Evolutionary conservation across 106 monocot species (phyloP), one percentile per base, ranked within the genome.

Genomic region (Acanthochlamys bracteata): DNA sequence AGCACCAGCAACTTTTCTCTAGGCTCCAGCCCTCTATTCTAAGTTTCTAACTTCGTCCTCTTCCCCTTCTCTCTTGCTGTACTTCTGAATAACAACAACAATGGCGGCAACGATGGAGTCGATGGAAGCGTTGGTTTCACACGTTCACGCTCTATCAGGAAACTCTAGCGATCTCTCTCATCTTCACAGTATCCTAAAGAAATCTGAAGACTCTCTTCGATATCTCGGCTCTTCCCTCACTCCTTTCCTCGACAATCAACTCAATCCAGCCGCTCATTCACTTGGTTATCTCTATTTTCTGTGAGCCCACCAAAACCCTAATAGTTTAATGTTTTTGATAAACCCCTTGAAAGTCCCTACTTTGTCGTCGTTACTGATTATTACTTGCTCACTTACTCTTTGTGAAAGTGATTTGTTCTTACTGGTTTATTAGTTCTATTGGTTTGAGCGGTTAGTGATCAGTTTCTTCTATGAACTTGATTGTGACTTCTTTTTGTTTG

Each of bases 221-320:
- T 66, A 74, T 15, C 84, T 88, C 24, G 68, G 72, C 19, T 22
- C 79, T 19, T 66, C 52, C 22, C 74, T 96, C 43, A 47, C 42
- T 24, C 74, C 80, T 17, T 72, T 75, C 62, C 65, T 96, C 53
- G 67, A 64, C 10, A 77, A 80, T 11, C 80, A 80, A 25, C 83
- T 91, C 64, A 80, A 90, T 60, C 82, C 87, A 15, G 11, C 74
- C 60, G 64, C 22, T 7, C 90, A 90, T 65, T 88, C 90, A 54
- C 83, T 91, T 41, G 96, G 96, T 9, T 96, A 78, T 55, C 88
- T 96, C 80, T 96, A 74, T 47, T 53, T 96, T 66, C 76, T 90
- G 90, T 96, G 58, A 85, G 55, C 54, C 25, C 59, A 14, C 43
- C 53, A 20, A n/a, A 23, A 6, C 24, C 27, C 0, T n/a, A 13